A percentile compares a stretch with the other conserved stretches of the same genome.
Evolutionary conservation across 805 yeast species (phyloP).

Genomic region (Lachancea thermotolerans): DNA sequence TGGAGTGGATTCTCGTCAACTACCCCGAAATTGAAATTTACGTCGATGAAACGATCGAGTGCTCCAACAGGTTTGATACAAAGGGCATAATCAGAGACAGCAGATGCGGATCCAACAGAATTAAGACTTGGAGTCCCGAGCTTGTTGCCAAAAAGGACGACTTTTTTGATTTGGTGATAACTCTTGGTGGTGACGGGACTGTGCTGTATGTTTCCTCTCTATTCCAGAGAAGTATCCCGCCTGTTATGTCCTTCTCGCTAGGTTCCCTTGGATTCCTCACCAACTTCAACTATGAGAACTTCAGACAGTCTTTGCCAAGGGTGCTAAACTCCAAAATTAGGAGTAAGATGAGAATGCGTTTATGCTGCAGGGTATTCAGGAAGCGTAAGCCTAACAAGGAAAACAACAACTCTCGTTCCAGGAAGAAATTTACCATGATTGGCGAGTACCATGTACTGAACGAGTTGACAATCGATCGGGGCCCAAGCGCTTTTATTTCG

Average conservation of each 20-base stretch:
- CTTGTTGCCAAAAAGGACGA: constrained; percentile 40
- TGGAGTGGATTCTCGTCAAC: constrained; percentile 60
- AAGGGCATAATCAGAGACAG: constrained; percentile 41
- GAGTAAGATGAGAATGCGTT: constrained; percentile 78
- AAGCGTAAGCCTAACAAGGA: constrained; percentile 34
- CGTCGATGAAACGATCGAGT: constrained; percentile 64
- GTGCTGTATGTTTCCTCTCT: constrained; percentile 82
- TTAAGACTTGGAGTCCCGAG: constrained; percentile 62
- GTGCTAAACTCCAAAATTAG: constrained; percentile 67
- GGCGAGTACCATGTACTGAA: constrained; percentile 75
- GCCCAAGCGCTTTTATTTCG: constrained; percentile 89
- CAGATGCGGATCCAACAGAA: constrained; percentile 38
- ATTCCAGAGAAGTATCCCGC: constrained; percentile 84
- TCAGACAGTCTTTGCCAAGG: constrained; percentile 47
- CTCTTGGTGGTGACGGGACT: constrained; percentile 97
- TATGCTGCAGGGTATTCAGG: constrained; percentile 68
- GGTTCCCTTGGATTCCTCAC: constrained; percentile 94
- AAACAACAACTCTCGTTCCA: constrained; percentile 27
- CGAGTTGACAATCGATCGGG: constrained; percentile 87
- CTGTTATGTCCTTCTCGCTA: constrained; percentile 78
- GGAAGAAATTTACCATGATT: constrained; percentile 35
- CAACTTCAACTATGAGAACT: constrained; percentile 72
- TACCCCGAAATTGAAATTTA: constrained; percentile 45
- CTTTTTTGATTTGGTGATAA: constrained; percentile 67
- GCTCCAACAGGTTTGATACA: constrained; percentile 58